Conservation (phyloP, 257 asterid species). For the Fraxinus anomala region DNA sequence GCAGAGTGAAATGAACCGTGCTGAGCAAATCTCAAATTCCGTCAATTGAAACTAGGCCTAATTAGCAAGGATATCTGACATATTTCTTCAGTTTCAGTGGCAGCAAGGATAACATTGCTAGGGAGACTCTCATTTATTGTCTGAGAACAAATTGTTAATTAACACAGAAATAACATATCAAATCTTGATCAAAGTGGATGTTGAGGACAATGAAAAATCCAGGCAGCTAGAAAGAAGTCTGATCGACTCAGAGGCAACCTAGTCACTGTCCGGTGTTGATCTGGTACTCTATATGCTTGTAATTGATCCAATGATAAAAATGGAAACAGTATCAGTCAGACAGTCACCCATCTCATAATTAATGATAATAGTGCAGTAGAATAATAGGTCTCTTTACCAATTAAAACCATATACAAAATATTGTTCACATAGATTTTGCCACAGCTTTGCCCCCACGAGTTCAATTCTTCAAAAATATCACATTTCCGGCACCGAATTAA, state of each 20-base stretch:
- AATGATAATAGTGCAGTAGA: background rate
- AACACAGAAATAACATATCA: background rate
- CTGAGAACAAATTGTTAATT: background rate
- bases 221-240: background rate
- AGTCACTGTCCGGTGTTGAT: too few species aligned
- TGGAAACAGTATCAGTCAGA: conserved; percentile 2
- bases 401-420: conserved; percentile 8
- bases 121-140: background rate
- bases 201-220: background rate
- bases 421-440: background rate
- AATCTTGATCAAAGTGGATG: background rate
- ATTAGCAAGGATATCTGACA: too few species aligned
- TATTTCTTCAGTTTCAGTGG: background rate
- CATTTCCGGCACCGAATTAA: conserved; percentile 7
- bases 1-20: background rate
- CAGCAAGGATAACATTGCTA: background rate
- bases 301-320: background rate
- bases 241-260: background rate
- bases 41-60: background rate
- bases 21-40: background rate
- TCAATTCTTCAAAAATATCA: conserved; percentile 15
- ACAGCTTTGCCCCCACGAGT: conserved; percentile 14
- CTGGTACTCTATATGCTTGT: background rate
- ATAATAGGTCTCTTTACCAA: background rate
- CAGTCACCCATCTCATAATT: background rate